phyloP scores from a whole-genome alignment of 2,329 filamentous ascomycete species.

The Botrytis elliptica region DNA sequence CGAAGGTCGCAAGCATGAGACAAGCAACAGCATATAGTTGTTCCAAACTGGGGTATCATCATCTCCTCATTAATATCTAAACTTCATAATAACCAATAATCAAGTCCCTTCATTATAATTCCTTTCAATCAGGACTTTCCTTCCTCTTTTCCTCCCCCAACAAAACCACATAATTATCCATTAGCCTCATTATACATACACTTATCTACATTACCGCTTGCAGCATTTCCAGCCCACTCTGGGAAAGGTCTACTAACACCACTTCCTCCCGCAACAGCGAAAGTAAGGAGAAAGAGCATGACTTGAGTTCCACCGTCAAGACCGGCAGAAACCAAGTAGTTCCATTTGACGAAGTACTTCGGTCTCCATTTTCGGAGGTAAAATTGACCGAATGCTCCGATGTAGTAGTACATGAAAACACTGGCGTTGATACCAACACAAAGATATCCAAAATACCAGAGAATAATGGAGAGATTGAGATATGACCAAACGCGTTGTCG shows the following conservation, averaged over 20 bases:
- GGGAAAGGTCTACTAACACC: slow-evolving; percentile 36
- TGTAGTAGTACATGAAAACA: slow-evolving; percentile 66
- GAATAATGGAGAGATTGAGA: slow-evolving; percentile 66
- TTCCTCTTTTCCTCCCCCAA: neutral
- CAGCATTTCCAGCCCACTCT: slow-evolving; percentile 27
- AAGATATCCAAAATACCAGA: slow-evolving; percentile 60
- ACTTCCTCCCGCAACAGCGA: slow-evolving; percentile 46
- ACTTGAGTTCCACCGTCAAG: slow-evolving; percentile 68
- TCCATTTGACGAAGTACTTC: slow-evolving; percentile 74
- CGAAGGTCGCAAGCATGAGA: neutral
- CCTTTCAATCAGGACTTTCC: neutral
- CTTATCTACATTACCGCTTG: slow-evolving; percentile 27
- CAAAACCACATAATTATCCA: neutral
- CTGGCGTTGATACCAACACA: slow-evolving; percentile 69
- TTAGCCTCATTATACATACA: slow-evolving; percentile 30
- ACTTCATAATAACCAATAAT: neutral
- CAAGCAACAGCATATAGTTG: neutral
- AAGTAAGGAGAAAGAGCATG: slow-evolving; percentile 67
- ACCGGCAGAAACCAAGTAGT: slow-evolving; percentile 71
- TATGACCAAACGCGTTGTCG: slow-evolving; percentile 63
- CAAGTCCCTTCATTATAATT: neutral
- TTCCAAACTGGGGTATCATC: neutral
- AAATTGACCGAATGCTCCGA: slow-evolving; percentile 68
- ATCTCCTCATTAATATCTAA: slow-evolving; percentile 7
- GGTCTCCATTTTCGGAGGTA: slow-evolving; percentile 55